Base-by-base conservation (phyloP, 345 rosid species). In the Capsella bursapastoris region DNA sequence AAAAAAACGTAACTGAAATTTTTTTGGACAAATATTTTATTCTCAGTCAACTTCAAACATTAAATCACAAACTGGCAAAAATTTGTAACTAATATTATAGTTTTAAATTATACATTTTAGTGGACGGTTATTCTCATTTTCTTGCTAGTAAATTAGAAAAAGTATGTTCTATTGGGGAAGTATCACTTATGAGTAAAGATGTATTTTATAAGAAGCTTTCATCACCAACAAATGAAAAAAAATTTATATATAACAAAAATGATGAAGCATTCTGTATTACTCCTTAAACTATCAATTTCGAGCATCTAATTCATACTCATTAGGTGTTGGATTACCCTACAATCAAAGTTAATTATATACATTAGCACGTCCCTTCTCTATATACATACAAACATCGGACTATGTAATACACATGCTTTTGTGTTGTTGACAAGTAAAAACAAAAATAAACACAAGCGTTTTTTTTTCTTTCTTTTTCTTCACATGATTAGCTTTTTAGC, bases 271-370 rank as follows among this genome's bases (percentile, higher is more conserved):
- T 77, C 38, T 58, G 62, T 18, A 57, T 71, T 64, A 77, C 76
- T 77, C 76, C 71, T 77, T 57, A 71, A 70, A 71, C 67, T 70
- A 77, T 77, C 71, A 70, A 77, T 71, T 64, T 64, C 48, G 38
- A 64, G 37, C 51, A 68, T 50, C 66, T 62, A 73, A 78, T 76
- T 68, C 57, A 70, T 71, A 64, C 61, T 77, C 64, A 78, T 82
- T 78, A 84, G 72, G 65, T 71, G 78, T 66, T 72, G 69, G 41
- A 77, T 60, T 80, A 72, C 76, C 70, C 80, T 49, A 75, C 77
- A 78, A 82, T 78, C 57, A 70, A 83, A 77, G 80, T 71, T 71
- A 77, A 57, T 70, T 56, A 70, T 38, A 49, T 37, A 43, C 37
- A 29, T 41, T 25, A 60, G 37, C 57, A 68, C 16, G 58, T 51